Evolutionary conservation across 305 asterid genomes (phyloP), one percentile per base, ranked within the genome.

Genomic region (Galium porrigens): DNA sequence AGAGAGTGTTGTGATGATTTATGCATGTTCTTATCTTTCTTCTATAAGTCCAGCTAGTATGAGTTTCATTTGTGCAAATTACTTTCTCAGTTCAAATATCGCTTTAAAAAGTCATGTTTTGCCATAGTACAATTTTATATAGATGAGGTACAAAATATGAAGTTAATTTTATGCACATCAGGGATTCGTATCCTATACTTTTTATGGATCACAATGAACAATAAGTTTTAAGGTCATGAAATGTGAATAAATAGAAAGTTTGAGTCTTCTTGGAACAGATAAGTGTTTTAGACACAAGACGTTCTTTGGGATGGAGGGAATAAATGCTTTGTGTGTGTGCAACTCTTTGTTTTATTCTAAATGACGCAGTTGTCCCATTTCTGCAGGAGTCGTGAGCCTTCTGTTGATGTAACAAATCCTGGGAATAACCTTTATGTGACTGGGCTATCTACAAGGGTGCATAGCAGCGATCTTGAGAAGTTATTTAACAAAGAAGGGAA

Each of bases 361-460:
- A n/a, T 74, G 72, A 69, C 56, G 60, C 17, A 0, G n/a, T 53
- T 37, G 48, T 52, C 14, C 0, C 39, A 30, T 56, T 61, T 32
- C 55, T 36, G 34, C 75, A 70, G 79, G 79, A 74, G 75, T 66
- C 70, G 68, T 61, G 78, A 74, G 18, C 52, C 20, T 41, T 46
- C 72, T 67, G 68, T 0, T n/a, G 77, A 9, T 27, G 69, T 68
- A 20, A 33, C 2, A 30, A 76, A 76, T 65, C 77, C 80, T 29
- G 80, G 80, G 63, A 76, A 76, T 68, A 72, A 72, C 52, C 76
- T 72, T 18, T 76, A 76, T 65, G 80, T 76, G 8, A 76, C 80
- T 60, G 80, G 80, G 33, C 71, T 76, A 15, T 76, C 80, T 42
- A 72, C 80, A 11, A 76, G 80, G 74, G 80, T 76, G 33, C 39